Evolutionary conservation across 179 eudicot species (phyloP), one percentile per base, ranked within the genome.

Genomic region (Carnegiea gigantea): DNA sequence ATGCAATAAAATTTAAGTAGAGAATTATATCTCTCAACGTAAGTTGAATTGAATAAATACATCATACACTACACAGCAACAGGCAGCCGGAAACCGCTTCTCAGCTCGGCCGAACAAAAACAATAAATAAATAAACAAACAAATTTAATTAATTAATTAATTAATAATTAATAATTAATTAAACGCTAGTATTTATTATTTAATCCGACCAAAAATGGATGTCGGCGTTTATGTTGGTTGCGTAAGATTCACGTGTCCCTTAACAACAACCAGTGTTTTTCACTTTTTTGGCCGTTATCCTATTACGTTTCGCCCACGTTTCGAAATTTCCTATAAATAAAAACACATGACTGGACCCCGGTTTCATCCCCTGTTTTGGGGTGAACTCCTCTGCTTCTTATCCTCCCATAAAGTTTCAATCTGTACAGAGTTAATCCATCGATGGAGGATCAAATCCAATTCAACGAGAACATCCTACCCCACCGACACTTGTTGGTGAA

Each of bases 391-490:
- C 33, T 24, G 36, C 3, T 17, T n/a, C 2, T 64, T 48, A 23
- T 18, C n/a, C 20, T 15, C 12, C 23, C 21, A 4, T 18, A 57
- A 57, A 57, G 20, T 11, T 54, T 17, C 17, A 17, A 51, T 51
- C 57, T 51, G 13, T 51, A 51, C 17, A 51, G 20, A 17, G 3
- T 3, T 40, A 24, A 57, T 43, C 62, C 80, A 53, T n/a, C 80
- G 8, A 81, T 81, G 83, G 76, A 81, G 14, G 7, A n/a, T 73
- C 38, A 68, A 57, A 51, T 68, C 15, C 44, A 18, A 18, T 15
- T 20, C 64, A 23, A n/a, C 30, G 28, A 49, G 33, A 23, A 44
- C 33, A 1, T 14, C 13, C 3, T 10, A 18, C 21, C n/a, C 30
- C 6, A 44, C 6, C 46, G 20, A 62, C 10, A 2, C 28, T 8